Percentiles rank a stretch among this genome's conserved stretches.
Evolutionary conservation across 1,139 yeast genomes (phyloP).

Genomic region (Entelexis paramagnoliae): DNA sequence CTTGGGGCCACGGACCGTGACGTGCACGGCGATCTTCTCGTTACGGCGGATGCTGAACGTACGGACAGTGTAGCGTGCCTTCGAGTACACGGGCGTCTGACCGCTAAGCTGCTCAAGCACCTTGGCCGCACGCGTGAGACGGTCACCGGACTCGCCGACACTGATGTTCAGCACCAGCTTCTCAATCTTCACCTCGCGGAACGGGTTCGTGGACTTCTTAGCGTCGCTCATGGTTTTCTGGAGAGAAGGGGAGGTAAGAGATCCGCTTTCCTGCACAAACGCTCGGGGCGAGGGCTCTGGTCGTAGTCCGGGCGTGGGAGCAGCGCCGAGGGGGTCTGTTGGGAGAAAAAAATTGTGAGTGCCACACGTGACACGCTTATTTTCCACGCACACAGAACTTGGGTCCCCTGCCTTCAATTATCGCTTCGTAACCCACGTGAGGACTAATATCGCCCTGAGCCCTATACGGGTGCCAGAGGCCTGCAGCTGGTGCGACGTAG

Average conservation of each 20-base stretch:
- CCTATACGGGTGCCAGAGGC: background rate
- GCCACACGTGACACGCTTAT: background rate
- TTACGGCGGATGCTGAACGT: slow-evolving; percentile 99
- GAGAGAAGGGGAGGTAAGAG: slow-evolving; percentile 8
- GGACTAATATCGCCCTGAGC: background rate
- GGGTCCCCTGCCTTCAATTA: background rate
- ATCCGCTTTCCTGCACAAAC: slow-evolving; percentile 8
- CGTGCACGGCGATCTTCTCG: slow-evolving; percentile 99
- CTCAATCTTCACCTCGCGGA: slow-evolving; percentile 99
- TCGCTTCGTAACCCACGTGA: background rate
- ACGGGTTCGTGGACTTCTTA: slow-evolving; percentile 49
- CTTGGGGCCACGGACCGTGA: slow-evolving; percentile 98
- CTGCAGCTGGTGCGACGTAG: too few species aligned
- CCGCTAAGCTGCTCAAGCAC: slow-evolving; percentile 99
- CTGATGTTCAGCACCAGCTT: slow-evolving; percentile 99
- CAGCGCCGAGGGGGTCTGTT: slow-evolving; percentile 5
- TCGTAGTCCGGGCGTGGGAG: slow-evolving; percentile 1
- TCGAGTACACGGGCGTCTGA: slow-evolving; percentile 99
- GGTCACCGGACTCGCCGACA: slow-evolving; percentile 99
- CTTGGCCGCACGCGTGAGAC: slow-evolving; percentile 99
- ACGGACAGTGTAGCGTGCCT: slow-evolving; percentile 99
- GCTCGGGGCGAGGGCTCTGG: slow-evolving; percentile 11
- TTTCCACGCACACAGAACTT: background rate
- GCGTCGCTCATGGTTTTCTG: slow-evolving; percentile 26
- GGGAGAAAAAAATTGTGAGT: slow-evolving; percentile 1